Evolutionary conservation across 257 asterid genomes (phyloP), one percentile per base, ranked within the genome.

Genomic region (Primulina eburnea): DNA sequence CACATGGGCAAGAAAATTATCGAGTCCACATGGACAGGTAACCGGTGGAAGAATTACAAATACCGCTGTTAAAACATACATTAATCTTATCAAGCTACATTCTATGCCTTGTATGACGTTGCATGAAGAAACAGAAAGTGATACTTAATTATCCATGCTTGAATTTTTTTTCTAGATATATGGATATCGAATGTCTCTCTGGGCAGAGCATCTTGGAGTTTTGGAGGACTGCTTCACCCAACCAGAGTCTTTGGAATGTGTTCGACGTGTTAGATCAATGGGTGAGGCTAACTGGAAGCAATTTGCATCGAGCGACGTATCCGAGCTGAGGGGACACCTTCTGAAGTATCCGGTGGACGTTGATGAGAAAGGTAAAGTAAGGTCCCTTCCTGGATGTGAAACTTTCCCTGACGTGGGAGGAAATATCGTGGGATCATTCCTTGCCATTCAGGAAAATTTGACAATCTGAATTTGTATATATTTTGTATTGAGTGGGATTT

Each of bases 351-450:
- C 98, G 9, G 88, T 92, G 24, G 82, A 77, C 50, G 95, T 92
- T 6, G 96, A 88, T 79, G 70, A 77, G 71, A 78, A 16, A 52
- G 99, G 96, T 18, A 87, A 81, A 76, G 97, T 93, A 68, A 91
- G 68, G 73, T 78, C 96, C 7, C 86, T 93, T n/a, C 83, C 84
- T 8, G 99, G 95, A 57, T 82, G 70, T 7, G 94, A 88, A 73
- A 82, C 85, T n/a, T 93, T 93, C 78, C 99, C 99, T 0, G 99
- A 93, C 65, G 97, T 90, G 32, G 99, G 97, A 32, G 99, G 99
- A 6, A 85, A 72, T 78, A 93, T 89, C 8, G 80, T 86, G 14
- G 97, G 97, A 52, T 89, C 97, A 0, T 89, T 90, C 75, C 78
- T 90, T 28, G 96, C 92, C 56, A 87, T 93, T 77, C 97, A 90